Evolutionary conservation across 2,329 filamentous ascomycete species (phyloP).

Genomic region (Colletotrichum simmondsii): DNA sequence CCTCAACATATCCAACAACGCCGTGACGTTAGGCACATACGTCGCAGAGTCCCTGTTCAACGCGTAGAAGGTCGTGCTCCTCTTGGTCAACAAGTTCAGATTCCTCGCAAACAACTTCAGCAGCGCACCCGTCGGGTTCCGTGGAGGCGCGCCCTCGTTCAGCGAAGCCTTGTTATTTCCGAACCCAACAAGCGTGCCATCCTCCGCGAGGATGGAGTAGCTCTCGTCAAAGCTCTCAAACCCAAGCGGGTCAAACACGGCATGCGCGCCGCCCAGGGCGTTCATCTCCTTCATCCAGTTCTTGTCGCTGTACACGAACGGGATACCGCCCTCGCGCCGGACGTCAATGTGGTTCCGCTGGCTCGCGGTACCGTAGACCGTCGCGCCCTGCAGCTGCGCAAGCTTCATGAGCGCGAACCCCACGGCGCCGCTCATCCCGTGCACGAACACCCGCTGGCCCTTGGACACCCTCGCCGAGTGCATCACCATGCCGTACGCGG

Average conservation of each 20-base stretch:
- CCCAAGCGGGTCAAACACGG: slow-evolving; percentile 61
- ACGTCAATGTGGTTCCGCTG: slow-evolving; percentile 55
- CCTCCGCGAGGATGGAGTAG: slow-evolving; percentile 52
- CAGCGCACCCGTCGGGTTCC: slow-evolving; percentile 44
- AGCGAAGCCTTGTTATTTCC: slow-evolving; percentile 49
- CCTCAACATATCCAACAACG: slow-evolving; percentile 44
- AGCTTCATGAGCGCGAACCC: slow-evolving; percentile 56
- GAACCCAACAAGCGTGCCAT: slow-evolving; percentile 52
- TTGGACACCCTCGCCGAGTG: slow-evolving; percentile 50
- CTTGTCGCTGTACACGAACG: slow-evolving; percentile 61
- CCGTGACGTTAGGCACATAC: slow-evolving; percentile 44
- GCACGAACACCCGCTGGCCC: slow-evolving; percentile 61
- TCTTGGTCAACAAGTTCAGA: slow-evolving; percentile 31
- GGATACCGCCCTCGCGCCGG: slow-evolving; percentile 48
- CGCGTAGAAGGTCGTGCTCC: slow-evolving; percentile 48
- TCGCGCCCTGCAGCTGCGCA: slow-evolving; percentile 54
- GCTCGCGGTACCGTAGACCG: slow-evolving; percentile 61
- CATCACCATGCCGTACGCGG: slow-evolving; percentile 51
- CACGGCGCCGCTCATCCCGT: slow-evolving; percentile 61
- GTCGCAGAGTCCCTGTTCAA: slow-evolving; percentile 46
- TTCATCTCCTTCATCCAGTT: slow-evolving; percentile 59
- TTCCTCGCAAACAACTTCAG: slow-evolving; percentile 45
- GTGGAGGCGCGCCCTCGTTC: slow-evolving; percentile 42
- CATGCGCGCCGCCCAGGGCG: slow-evolving; percentile 55
- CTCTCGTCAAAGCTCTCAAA: slow-evolving; percentile 63